Conservation (phyloP, 164 flowering plant genomes). For the Nymphaea thermarum region DNA sequence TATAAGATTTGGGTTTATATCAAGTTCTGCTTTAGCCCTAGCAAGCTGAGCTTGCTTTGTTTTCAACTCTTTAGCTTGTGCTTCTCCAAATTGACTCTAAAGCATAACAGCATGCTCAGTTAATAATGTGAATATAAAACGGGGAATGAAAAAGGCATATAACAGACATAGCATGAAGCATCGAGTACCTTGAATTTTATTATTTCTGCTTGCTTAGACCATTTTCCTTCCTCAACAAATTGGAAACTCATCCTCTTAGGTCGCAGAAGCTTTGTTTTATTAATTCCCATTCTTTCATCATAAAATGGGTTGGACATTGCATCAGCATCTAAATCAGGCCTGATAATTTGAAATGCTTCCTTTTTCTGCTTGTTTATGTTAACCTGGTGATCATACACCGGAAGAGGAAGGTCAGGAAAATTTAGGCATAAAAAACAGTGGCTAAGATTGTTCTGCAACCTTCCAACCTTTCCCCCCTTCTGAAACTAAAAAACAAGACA, state of each 20-base stretch:
- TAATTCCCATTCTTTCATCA: slow-evolving; percentile 79
- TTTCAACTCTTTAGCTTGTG: slow-evolving; percentile 82
- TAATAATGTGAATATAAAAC: too few relatives aligned
- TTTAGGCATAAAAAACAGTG: too few relatives aligned
- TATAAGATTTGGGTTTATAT: slow-evolving; percentile 91
- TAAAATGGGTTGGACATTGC: slow-evolving; percentile 79
- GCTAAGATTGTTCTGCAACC: too few relatives aligned
- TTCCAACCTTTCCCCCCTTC: too few relatives aligned
- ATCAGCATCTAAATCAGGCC: slow-evolving; percentile 86
- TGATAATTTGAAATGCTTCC: slow-evolving; percentile 89
- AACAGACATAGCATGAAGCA: background rate
- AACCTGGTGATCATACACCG: slow-evolving; percentile 34
- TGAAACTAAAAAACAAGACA: too few relatives aligned
- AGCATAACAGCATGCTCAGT: background rate
- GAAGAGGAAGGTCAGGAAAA: background rate
- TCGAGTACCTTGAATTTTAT: slow-evolving; percentile 63
- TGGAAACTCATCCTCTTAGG: slow-evolving; percentile 83
- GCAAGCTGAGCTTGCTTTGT: slow-evolving; percentile 87
- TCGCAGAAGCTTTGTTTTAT: slow-evolving; percentile 72
- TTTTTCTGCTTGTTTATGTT: slow-evolving; percentile 98
- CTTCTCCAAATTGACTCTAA: slow-evolving; percentile 96
- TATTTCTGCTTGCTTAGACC: slow-evolving; percentile 88
- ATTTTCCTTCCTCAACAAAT: slow-evolving; percentile 99
- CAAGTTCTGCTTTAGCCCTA: slow-evolving; percentile 83
- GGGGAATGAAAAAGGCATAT: background rate